Evolutionary conservation across 371 early-diverging fungal species (phyloP).

Genomic region (Umbelopsis sp.): DNA sequence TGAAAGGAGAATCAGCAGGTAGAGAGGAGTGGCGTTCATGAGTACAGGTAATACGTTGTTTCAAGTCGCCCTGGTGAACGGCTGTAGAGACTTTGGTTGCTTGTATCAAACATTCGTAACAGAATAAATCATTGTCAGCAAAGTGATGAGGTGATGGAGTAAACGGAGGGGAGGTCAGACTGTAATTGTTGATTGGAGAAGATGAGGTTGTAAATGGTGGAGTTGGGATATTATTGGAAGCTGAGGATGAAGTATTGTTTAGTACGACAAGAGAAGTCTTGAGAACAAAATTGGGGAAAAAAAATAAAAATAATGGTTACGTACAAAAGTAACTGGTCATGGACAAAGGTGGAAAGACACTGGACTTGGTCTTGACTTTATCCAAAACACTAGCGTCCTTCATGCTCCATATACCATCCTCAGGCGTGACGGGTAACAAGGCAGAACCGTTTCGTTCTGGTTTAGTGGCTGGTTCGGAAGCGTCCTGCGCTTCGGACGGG

Average conservation of each 20-base stretch:
- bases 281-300: neutral
- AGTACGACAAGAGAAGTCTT: neutral
- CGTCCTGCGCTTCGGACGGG: conserved; percentile 30
- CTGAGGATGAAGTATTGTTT: conserved; percentile 13
- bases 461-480: conserved; percentile 4
- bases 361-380: conserved; percentile 29
- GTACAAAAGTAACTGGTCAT: conserved; percentile 38
- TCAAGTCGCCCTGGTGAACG: conserved; percentile 52
- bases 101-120: conserved; percentile 49
- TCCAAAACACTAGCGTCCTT: conserved; percentile 41
- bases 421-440: conserved; percentile 28
- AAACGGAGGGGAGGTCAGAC: conserved; percentile 29
- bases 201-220: conserved; percentile 40
- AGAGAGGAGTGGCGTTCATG: conserved; percentile 32
- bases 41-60: conserved; percentile 47
- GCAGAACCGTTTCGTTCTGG: neutral
- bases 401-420: conserved; percentile 39
- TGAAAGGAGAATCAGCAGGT: conserved; percentile 41
- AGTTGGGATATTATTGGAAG: conserved; percentile 23
- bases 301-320: neutral
- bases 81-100: conserved; percentile 54
- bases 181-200: conserved; percentile 30
- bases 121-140: conserved; percentile 42
- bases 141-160: conserved; percentile 33
- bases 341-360: conserved; percentile 28